A percentile compares a stretch with the other conserved stretches of the same genome.
phyloP scores from a whole-genome alignment of 371 early-diverging fungal species.

The Mucor piriformis region DNA sequence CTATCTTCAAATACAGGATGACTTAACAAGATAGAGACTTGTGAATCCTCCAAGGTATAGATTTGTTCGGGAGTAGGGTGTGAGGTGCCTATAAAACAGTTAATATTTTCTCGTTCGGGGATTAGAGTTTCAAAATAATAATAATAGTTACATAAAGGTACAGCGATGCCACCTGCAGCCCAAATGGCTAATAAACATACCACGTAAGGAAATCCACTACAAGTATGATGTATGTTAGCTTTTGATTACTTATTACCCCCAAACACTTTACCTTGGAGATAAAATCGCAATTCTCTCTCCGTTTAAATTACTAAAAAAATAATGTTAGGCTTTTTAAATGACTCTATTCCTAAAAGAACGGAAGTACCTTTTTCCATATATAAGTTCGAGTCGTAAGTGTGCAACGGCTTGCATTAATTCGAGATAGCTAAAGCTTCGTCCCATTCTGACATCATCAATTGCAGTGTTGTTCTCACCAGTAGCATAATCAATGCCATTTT shows the following conservation, averaged over 20 bases:
- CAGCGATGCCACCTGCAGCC: slow-evolving; percentile 77
- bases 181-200: slow-evolving; percentile 77
- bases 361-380: slow-evolving; percentile 34
- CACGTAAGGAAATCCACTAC: slow-evolving; percentile 70
- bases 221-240: no score
- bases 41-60: slow-evolving; percentile 65
- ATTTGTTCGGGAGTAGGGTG: slow-evolving; percentile 71
- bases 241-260: no score
- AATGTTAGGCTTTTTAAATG: not conserved
- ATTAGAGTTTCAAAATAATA: not conserved
- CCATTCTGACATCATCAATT: slow-evolving; percentile 36
- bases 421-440: slow-evolving; percentile 28
- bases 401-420: slow-evolving; percentile 37
- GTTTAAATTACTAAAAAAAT: slow-evolving; percentile 38
- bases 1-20: slow-evolving; percentile 46
- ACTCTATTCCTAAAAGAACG: not conserved
- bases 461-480: slow-evolving; percentile 23
- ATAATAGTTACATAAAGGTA: slow-evolving; percentile 69
- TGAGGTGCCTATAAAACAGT: slow-evolving; percentile 41
- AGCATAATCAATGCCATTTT: slow-evolving; percentile 34
- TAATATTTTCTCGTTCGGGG: not conserved
- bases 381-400: slow-evolving; percentile 13
- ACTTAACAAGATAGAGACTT: slow-evolving; percentile 47
- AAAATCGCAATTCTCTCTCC: slow-evolving; percentile 74
- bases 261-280: slow-evolving; percentile 62